Evolutionary conservation across 331 rosid genomes (phyloP).

Genomic region (Telfairia occidentalis): DNA sequence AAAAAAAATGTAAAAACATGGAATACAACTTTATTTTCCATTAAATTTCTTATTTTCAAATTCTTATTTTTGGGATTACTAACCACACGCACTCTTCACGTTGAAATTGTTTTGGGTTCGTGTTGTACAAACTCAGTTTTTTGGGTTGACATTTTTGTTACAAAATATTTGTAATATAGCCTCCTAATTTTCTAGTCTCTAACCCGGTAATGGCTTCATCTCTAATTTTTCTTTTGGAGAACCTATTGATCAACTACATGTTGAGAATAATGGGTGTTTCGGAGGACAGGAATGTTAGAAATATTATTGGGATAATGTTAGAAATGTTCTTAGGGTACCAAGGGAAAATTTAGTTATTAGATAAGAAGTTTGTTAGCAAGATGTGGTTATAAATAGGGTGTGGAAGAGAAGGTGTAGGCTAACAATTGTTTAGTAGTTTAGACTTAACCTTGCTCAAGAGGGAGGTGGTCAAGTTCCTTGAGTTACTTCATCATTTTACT

Average conservation of each 20-base stretch:
- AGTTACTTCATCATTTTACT: not conserved
- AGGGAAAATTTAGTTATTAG: no score
- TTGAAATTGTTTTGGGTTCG: no score
- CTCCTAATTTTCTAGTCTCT: not conserved
- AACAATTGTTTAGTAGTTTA: not conserved
- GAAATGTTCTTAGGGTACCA: no score
- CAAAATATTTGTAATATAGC: not conserved
- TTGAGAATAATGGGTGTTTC: no score
- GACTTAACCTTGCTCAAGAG: not conserved
- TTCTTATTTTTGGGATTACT: no score
- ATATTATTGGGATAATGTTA: not conserved
- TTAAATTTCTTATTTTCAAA: no score
- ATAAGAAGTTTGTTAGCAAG: no score
- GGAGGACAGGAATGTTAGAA: not conserved
- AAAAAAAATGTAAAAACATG: no score
- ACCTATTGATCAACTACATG: not conserved
- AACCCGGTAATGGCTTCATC: no score
- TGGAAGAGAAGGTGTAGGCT: not conserved
- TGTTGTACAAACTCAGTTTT: no score
- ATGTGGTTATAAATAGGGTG: not conserved
- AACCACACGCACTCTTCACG: no score
- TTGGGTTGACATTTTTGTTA: not conserved
- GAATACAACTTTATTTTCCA: no score
- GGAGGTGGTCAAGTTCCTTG: not conserved
- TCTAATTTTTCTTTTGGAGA: not conserved